Base-by-base conservation (phyloP, 2,329 filamentous ascomycete species). In the Phaeoacremonium minimum region DNA sequence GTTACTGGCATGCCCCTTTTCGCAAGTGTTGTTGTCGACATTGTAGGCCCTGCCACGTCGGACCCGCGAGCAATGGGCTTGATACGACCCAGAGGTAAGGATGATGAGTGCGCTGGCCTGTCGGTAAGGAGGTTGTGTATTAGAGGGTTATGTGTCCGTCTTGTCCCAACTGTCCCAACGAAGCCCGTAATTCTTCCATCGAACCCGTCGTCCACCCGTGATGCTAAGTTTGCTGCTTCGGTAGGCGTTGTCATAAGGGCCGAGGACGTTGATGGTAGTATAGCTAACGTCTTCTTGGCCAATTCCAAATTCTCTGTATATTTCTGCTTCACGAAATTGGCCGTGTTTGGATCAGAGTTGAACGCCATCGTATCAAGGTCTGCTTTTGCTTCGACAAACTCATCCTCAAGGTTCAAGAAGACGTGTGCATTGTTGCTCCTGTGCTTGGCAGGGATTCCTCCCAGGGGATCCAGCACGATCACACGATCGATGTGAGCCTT, bases 71-170 rank as follows among this genome's bases (percentile, higher is more conserved):
- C 28, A 18, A 34, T 45, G n/a, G 61, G 52, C 38, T 58, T 65
- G 19, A 88, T 73, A 33, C 86, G 75, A 28, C 81, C 77, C 6
- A 81, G 72, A 0, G 93, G 93, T 1, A 98, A 69, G 1, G 93
- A 98, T 2, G 93, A 93, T 2, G 93, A 97, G 46, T 89, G 85
- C 12, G 90, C 77, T 0, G 93, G 91, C 52, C 95, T 94, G 62
- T 98, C 93, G 3, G 93, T 98, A 8, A 98, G 74, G 2, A 98
- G 77, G 51, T 96, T 97, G 61, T 98, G 89, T 31, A 98, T 93
- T 2, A 98, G 69, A 0, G 90, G 89, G 50, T 98, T 98, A 52
- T 75, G 73, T 38, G 67, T 70, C 32, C 65, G 67, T 39, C 75
- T 64, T 0, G 75, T 79, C 15, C 67, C 69, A 4, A 78, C 74